Base-by-base conservation (phyloP, 495 filamentous ascomycete genomes). In the Podospora comata region DNA sequence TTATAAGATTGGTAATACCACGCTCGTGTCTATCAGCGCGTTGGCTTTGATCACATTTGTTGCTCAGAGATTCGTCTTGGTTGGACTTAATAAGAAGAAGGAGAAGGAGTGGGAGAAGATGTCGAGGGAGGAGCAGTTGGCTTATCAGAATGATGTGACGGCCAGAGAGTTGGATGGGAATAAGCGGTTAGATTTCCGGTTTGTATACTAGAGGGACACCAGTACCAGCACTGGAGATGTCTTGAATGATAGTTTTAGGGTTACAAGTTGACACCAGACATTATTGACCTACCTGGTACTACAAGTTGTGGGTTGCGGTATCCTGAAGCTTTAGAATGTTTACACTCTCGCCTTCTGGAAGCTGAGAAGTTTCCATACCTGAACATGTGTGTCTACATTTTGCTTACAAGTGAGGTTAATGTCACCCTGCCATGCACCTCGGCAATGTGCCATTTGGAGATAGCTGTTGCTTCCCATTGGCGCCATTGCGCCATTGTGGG, bases 1-100 rank as follows among this genome's bases (percentile, higher is more conserved):
- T 23, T 92, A 93, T 67, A 86, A 83, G 56, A 81, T 80, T 1
- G 90, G 90, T 9, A 92, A 92, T 72, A 85, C 81, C 23, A 84
- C 89, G 6, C 79, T 92, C 18, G 80, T 92, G 18, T 85, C 75
- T 5, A 73, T 92, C 18, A 72, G 81, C 5, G 70, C 78, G 0
- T 82, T 79, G 23, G 89, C 89, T 67, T 77, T 90, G 7, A 61
- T 82, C 0, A 70, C 91, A 2, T 88, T 89, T 64, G 61, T 88
- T 27, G 68, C 73, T 0, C 81, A 85, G 6, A 92, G 90, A 75
- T 65, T 75, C 2, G 92, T 90, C 72, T 92, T 91, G 69, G 72
- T 86, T 3, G 82, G 79, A 80, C 80, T 85, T 20, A 93, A 92
- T 71, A 80, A 78, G 23, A 54, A 65, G 20, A 71, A 77, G 60